phyloP scores from a whole-genome alignment of 169 alveolate genomes.

The Plasmodium falciparum region DNA sequence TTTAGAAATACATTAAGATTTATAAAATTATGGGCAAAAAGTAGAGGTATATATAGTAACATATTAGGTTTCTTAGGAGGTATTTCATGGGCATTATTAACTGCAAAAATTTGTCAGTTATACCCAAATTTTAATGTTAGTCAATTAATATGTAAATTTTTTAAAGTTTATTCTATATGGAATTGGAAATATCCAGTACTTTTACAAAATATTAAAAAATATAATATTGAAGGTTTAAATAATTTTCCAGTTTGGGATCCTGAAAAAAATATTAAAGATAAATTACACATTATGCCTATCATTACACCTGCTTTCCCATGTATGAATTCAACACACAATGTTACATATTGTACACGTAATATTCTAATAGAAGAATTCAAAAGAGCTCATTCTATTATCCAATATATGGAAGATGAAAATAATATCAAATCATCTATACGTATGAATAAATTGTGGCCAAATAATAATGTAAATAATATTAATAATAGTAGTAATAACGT shows the following conservation, averaged over 20 bases:
- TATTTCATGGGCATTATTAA: slow-evolving; percentile 98
- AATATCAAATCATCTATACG: slow-evolving; percentile 25
- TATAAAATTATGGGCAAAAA: slow-evolving; percentile 98
- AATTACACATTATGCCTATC: slow-evolving; percentile 95
- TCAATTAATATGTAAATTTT: slow-evolving; percentile 94
- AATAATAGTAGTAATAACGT: slow-evolving; percentile 15
- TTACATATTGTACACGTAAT: slow-evolving; percentile 93
- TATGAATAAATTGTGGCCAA: neutral
- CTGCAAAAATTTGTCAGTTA: slow-evolving; percentile 97
- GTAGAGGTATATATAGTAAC: slow-evolving; percentile 98
- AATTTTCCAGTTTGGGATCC: slow-evolving; percentile 95
- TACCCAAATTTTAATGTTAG: slow-evolving; percentile 95
- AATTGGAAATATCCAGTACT: slow-evolving; percentile 92
- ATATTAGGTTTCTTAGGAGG: slow-evolving; percentile 99
- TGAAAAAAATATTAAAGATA: slow-evolving; percentile 89
- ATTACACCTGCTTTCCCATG: slow-evolving; percentile 99
- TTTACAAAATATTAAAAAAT: slow-evolving; percentile 91
- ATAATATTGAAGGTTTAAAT: slow-evolving; percentile 90
- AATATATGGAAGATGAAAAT: slow-evolving; percentile 75
- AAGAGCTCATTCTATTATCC: slow-evolving; percentile 82
- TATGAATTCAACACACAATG: slow-evolving; percentile 97
- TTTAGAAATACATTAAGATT: slow-evolving; percentile 95
- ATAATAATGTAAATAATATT: neutral
- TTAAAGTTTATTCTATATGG: slow-evolving; percentile 93
- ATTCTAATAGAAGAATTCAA: slow-evolving; percentile 94